Conservation (phyloP, 139 green algal species). For the Dunaliella primolecta region DNA sequence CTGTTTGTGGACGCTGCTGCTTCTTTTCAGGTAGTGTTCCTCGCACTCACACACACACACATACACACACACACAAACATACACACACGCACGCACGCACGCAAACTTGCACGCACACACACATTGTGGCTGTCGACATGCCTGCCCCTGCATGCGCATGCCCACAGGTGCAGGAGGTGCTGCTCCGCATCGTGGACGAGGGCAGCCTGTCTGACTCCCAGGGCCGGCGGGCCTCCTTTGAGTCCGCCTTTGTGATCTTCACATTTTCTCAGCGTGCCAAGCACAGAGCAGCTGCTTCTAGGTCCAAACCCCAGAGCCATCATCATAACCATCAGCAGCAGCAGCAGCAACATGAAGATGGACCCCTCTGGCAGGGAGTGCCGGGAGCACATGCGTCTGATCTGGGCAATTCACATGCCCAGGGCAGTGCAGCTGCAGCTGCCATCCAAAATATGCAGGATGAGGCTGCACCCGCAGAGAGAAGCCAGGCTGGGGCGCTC, state of each 20-base stretch:
- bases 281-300: too few relatives aligned
- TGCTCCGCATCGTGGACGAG: slow-evolving; percentile 26
- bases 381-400: too few relatives aligned
- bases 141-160: too few relatives aligned
- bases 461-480: background rate
- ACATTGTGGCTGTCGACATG: too few relatives aligned
- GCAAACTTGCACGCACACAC: background rate
- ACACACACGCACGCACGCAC: background rate
- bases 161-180: slow-evolving; percentile 28
- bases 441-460: background rate
- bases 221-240: slow-evolving; percentile 35
- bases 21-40: too few relatives aligned
- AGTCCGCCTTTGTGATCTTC: slow-evolving; percentile 36
- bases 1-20: too few relatives aligned
- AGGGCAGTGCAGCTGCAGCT: background rate
- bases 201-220: slow-evolving; percentile 33
- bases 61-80: too few relatives aligned
- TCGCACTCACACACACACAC: too few relatives aligned
- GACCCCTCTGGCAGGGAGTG: background rate
- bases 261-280: slow-evolving; percentile 10
- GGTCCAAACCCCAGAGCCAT: too few relatives aligned
- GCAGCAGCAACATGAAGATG: background rate
- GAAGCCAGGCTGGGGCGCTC: background rate
- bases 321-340: too few relatives aligned
- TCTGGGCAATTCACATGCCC: too few relatives aligned